Evolutionary conservation across 1,284 basidiomycete genomes (phyloP).

Genomic region (Caloboletus firmus): DNA sequence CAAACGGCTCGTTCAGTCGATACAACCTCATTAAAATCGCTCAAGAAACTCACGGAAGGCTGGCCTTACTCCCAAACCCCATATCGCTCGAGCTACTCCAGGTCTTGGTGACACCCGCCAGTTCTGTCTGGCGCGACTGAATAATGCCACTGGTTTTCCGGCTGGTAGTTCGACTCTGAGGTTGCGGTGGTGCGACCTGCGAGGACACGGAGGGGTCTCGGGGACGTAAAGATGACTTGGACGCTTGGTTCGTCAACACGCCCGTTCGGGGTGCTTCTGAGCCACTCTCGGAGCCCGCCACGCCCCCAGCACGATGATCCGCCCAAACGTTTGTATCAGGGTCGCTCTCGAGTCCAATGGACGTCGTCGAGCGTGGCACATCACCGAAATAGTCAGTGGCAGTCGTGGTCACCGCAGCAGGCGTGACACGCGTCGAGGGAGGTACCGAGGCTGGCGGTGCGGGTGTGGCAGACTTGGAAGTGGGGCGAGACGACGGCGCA

Average conservation of each 20-base stretch:
- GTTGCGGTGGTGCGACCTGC: slow-evolving; percentile 15
- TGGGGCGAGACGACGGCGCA: slow-evolving; percentile 13
- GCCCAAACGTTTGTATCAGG: slow-evolving; percentile 31
- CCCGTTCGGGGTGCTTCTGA: slow-evolving; percentile 24
- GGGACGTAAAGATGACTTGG: slow-evolving; percentile 27
- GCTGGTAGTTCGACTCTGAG: slow-evolving; percentile 25
- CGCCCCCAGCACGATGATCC: slow-evolving; percentile 11
- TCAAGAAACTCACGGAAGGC: slow-evolving; percentile 20
- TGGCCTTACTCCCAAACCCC: slow-evolving; percentile 20
- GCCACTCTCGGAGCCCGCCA: slow-evolving; percentile 18
- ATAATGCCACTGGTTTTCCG: slow-evolving; percentile 27
- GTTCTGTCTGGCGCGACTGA: slow-evolving; percentile 31
- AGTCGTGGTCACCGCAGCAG: slow-evolving; percentile 16
- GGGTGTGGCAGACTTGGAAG: slow-evolving; percentile 20
- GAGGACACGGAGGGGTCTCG: slow-evolving; percentile 32
- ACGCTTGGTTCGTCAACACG: slow-evolving; percentile 16
- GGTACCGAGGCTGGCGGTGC: slow-evolving; percentile 14
- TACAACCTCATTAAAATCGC: background rate
- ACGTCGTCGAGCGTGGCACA: slow-evolving; percentile 31
- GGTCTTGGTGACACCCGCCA: slow-evolving; percentile 35
- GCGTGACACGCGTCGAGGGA: slow-evolving; percentile 25
- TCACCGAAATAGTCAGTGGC: slow-evolving; percentile 26
- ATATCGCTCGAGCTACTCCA: slow-evolving; percentile 31
- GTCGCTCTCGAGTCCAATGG: slow-evolving; percentile 24
- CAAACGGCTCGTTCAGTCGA: background rate